Evolutionary conservation across 2,329 filamentous ascomycete genomes (phyloP).

Genomic region (Fusarium hostae): DNA sequence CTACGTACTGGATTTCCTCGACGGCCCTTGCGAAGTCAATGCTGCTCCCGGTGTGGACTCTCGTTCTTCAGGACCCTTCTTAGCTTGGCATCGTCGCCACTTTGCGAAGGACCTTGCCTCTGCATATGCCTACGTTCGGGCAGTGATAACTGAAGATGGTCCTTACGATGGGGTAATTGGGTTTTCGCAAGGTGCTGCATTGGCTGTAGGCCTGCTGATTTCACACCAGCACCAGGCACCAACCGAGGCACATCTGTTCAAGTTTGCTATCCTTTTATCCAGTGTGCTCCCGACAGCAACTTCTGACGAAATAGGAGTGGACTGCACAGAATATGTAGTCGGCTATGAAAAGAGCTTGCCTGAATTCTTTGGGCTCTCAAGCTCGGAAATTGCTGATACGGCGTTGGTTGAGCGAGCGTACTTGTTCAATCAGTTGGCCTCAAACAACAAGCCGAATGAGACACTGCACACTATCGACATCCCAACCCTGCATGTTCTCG

Average conservation of each 20-base stretch:
- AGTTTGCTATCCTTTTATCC: neutral
- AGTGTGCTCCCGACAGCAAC: neutral
- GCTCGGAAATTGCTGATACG: neutral
- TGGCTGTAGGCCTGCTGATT: neutral
- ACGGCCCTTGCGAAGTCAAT: too few species aligned
- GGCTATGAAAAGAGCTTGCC: neutral
- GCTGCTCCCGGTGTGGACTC: too few species aligned
- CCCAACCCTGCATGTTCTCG: neutral
- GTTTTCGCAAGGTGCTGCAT: neutral
- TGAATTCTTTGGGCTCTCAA: neutral
- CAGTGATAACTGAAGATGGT: neutral
- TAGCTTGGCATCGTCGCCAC: neutral
- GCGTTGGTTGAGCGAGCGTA: neutral
- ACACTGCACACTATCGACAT: neutral
- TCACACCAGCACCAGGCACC: neutral
- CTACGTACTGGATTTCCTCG: too few species aligned
- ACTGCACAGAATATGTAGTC: neutral
- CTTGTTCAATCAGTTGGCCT: neutral
- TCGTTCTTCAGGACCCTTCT: too few species aligned
- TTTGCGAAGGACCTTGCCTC: neutral
- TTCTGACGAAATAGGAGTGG: neutral
- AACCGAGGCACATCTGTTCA: neutral
- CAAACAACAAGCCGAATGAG: neutral
- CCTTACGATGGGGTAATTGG: neutral
- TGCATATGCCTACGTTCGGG: neutral